Evolutionary conservation across 805 yeast species (phyloP), one percentile per base, ranked within the genome.

Genomic region (Sporopachydermia lactativora): DNA sequence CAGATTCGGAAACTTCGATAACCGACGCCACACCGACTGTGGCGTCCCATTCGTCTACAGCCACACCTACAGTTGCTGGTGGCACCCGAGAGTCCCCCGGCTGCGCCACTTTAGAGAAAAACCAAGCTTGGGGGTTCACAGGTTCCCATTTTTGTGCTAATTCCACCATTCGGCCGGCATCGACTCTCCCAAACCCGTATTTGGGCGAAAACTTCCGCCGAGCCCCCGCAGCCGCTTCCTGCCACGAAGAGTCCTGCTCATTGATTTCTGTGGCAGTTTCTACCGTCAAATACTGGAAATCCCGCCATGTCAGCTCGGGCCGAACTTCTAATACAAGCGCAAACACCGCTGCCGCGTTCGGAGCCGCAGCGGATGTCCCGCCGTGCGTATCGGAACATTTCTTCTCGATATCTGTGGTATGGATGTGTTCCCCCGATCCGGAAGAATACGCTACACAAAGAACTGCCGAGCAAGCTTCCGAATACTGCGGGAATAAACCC

Each of bases 311-410:
- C 42, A 92, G 69, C 3, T 78, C 70, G 1, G 96, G 95, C 48
- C 94, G 81, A 3, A 80, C 86, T 49, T 79, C 77, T 39, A 92
- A 64, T 2, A 83, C 83, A 40, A 92, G 64, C 0, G 96, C 73
- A 55, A 82, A 85, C 1, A 92, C 70, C n/a, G 97, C 98, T 0
- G 97, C 96, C 0, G 96, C 97, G 42, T 92, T 67, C 0, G 98
- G 98, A 0, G 98, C 98, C 13, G 98, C 96, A 0, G 98, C 98
- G 16, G 97, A 89, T 0, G 98, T 92, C 15, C 98, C 98, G 6
- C 96, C 96, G 58, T 92, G 98, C 17, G 50, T 58, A 34, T 68
- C 68, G 2, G 94, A 64, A 58, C 98, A 92, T 48, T 63, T 59
- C 4, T 70, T 69, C 39, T 76, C 66, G 36, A 83, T 69, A 55